Evolutionary conservation across 495 filamentous ascomycete species (phyloP), one percentile per base, ranked within the genome.

Genomic region (Paragyromitra xinjiangensis): DNA sequence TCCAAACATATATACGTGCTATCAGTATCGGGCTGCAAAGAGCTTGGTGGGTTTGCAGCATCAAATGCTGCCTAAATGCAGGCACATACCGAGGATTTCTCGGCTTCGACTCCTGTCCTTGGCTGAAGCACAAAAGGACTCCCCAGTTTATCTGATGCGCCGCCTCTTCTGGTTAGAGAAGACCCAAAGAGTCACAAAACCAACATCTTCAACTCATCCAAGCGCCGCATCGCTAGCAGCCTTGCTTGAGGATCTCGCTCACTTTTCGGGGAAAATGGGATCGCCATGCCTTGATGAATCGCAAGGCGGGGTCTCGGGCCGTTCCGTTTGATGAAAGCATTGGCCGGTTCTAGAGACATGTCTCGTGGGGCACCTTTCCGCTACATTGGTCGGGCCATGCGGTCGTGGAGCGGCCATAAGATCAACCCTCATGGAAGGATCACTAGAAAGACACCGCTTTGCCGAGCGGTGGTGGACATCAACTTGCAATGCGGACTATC

Each of bases 51-150:
- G 14, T 12, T 48, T 48, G 3, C 16, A 48, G 7, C 16, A 53
- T 53, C 6, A 12, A 19, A 11, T 65, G 19, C 63, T 65, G 42
- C 40, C 63, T 65, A 50, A 50, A 34, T 65, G 42, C 9, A 34
- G 29, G 29, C 6, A 62, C 11, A 37, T 26, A 11, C 19, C 11
- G 22, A 48, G 24, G n/a, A 29, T 8, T 16, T 44, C 19, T 48
- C 19, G 63, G 63, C 24, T 65, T 65, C 63, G 48, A 70, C 53
- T 61, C 67, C 37, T 39, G 53, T 61, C 39, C 39, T 70, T 61
- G 53, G 67, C 53, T 45, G 40, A 48, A 29, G 19, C 50, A 2
- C 50, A 53, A 53, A 19, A 53, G n/a, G 11, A 34, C 11, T 22
- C 19, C 44, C 62, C 19, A 64, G 62, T 26, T 56, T 56, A 16